Conservation (phyloP, 164 flowering plant genomes). For the Macadamia tetraphylla region DNA sequence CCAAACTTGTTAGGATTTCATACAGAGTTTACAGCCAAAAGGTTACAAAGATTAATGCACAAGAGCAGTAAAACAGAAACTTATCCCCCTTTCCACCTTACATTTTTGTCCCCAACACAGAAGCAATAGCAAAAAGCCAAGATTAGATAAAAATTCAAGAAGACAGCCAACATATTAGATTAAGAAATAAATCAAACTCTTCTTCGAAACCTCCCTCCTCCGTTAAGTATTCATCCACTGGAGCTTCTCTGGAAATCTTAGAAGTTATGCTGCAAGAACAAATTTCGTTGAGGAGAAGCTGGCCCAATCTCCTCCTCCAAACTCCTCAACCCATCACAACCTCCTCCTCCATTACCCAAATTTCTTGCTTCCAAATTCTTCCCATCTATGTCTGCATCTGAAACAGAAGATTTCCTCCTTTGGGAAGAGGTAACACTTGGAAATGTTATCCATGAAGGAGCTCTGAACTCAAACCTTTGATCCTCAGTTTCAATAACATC, state of each 20-base stretch:
- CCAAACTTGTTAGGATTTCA: neutral
- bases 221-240: neutral
- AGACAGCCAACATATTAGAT: conserved; percentile 5
- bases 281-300: conserved; percentile 75
- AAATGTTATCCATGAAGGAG: conserved; percentile 96
- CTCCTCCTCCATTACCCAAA: conserved; percentile 25
- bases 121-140: neutral
- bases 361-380: conserved; percentile 41
- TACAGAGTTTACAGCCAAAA: neutral
- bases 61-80: conserved; percentile 7
- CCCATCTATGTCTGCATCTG: conserved; percentile 67
- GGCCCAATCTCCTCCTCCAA: conserved; percentile 94
- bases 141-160: neutral
- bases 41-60: conserved; percentile 4
- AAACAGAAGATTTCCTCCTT: conserved; percentile 84
- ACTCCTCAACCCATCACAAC: conserved; percentile 58
- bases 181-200: neutral
- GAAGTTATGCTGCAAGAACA: conserved; percentile 91
- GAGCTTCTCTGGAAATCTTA: conserved; percentile 13
- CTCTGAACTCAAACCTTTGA: conserved; percentile 76
- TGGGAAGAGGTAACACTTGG: conserved; percentile 93
- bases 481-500: conserved; percentile 65
- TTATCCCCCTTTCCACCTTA: conserved; percentile 11
- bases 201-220: neutral
- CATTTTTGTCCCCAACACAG: conserved; percentile 4